phyloP scores from a whole-genome alignment of 2,329 filamentous ascomycete genomes.

The Cladosporium sp. region DNA sequence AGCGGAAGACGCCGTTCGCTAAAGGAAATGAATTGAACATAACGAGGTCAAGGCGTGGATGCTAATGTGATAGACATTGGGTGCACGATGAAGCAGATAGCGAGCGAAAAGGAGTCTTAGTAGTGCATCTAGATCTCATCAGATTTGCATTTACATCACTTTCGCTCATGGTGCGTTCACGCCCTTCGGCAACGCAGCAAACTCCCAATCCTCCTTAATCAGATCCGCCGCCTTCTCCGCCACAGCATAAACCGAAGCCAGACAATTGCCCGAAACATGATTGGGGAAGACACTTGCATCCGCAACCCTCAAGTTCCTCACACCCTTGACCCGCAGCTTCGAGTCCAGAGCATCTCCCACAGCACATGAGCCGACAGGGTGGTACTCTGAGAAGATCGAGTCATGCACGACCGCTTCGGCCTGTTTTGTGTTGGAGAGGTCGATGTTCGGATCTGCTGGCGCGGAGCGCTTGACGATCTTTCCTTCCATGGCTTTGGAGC shows the following conservation, averaged over 20 bases:
- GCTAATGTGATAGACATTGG: too few species aligned
- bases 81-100: too few species aligned
- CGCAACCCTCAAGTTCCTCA: conserved; percentile 55
- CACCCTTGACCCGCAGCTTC: conserved; percentile 54
- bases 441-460: conserved; percentile 22
- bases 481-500: conserved; percentile 38
- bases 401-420: conserved; percentile 24
- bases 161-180: not conserved
- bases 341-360: conserved; percentile 51
- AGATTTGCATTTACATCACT: too few species aligned
- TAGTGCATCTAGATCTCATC: too few species aligned
- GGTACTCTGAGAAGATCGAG: conserved; percentile 32
- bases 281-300: conserved; percentile 57
- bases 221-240: conserved; percentile 60
- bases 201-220: conserved; percentile 38
- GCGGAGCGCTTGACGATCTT: conserved; percentile 36
- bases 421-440: conserved; percentile 24
- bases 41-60: too few species aligned
- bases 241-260: conserved; percentile 52
- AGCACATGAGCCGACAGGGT: conserved; percentile 35
- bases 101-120: too few species aligned
- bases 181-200: not conserved
- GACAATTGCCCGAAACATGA: conserved; percentile 52
- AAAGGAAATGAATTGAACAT: too few species aligned
- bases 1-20: too few species aligned